Base-by-base conservation (phyloP, 495 filamentous ascomycete species). In the Hamigera avellanea region DNA sequence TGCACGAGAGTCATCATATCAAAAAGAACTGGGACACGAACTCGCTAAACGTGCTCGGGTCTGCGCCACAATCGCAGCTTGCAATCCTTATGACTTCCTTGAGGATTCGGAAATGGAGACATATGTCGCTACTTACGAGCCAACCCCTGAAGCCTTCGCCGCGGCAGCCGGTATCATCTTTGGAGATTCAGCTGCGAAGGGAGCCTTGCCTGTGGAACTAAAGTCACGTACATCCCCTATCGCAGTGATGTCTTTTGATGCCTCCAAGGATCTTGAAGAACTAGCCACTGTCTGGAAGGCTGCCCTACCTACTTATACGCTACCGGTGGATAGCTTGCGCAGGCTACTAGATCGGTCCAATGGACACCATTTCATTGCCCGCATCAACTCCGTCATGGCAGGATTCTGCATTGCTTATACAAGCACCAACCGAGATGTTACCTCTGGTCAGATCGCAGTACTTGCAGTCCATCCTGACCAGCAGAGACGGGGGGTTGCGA, bases 51-150 rank as follows among this genome's bases (percentile, higher is more conserved):
- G 46, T 8, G 38, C 45, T 23, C 44, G 46, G 0, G 52, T 48
- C 15, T 35, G 67, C 14, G 54, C 67, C 16, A 43, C 56, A 8
- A 51, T 71, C 46, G 64, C 67, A 33, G 61, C 56, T 1, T 64
- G 63, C 34, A 64, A 55, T 37, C 67, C 67, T 6, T 71, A 71
- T 39, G 67, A 71, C 36, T 69, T 69, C 28, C 49, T 71, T 8
- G 55, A 65, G 19, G 56, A 54, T 14, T 25, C 40, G 1, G 52
- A 53, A 15, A 50, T 67, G 13, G 48, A 57, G 19, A 69, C 65
- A 29, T 71, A 71, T 37, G 48, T 71, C 15, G 43, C 63, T 10
- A 65, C 58, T 3, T 71, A 71, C 29, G 67, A 71, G 34, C 66
- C 66, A 15, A 69, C 64, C 0, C 26, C 60, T n/a, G 62, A 65